Base-by-base conservation (phyloP, 75 land plant genomes). In the Picea glauca region DNA sequence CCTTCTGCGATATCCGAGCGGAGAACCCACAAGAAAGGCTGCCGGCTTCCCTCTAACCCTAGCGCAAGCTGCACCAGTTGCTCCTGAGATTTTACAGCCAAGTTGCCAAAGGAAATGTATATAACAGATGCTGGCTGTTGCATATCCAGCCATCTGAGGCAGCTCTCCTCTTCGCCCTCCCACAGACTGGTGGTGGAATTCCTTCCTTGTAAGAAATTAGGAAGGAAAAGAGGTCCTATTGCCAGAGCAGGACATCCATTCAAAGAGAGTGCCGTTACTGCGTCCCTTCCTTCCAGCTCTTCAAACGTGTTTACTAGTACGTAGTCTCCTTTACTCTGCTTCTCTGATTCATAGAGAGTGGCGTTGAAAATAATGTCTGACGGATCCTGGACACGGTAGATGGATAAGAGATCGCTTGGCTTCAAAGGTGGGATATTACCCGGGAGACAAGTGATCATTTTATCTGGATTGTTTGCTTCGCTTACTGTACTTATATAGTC, bases 21-120 rank as follows among this genome's bases (percentile, higher is more conserved):
- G 8, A 91, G 65, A 30, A 93, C 93, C 95, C 93, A 91, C 40
- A 93, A 62, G 62, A 93, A 89, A 1, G 89, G 74, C 3, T 67
- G 65, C 46, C 80, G 84, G 7, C 83, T 82, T 2, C 83, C 81
- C 75, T 93, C 90, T 12, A 93, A 74, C 3, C 87, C 91, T 26
- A 60, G 14, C 1, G 91, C 93, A 21, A 89, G 76, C 78, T 93
- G 91, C 57, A 32, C 30, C 43, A 93, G 20, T 33, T 93, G 91
- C 17, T 79, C 32, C 20, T 62, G 73, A 30, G 75, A 20, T 54
- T 78, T 74, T 18, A 63, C 68, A 3, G 84, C 57, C 15, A 85
- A 2, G 70, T 86, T 88, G 5, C 94, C 94, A 38, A 92, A 93
- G n/a, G 89, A 87, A 38, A 91, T 80, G 58, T 84, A 93, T 0